Evolutionary conservation across 768 basidiomycete genomes (phyloP).

Genomic region (Psilocybe cyanescens): DNA sequence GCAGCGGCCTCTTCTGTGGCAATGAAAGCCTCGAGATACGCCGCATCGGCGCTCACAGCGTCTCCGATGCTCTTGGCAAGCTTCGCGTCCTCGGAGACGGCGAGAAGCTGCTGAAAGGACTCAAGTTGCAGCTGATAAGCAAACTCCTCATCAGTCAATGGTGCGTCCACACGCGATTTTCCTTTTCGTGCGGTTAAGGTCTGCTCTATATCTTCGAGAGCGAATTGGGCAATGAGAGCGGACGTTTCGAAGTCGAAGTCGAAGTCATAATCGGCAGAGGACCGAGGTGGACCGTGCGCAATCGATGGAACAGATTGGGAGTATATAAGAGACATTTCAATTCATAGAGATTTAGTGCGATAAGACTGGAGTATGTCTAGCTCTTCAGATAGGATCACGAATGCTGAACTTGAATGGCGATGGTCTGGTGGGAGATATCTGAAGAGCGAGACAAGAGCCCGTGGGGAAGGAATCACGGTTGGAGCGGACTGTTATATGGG

Average conservation of each 20-base stretch:
- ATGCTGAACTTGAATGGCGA: neutral
- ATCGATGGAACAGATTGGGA: neutral
- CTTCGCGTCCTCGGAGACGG: constrained; percentile 36
- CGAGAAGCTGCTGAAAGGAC: constrained; percentile 32
- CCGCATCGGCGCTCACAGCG: constrained; percentile 39
- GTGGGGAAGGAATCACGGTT: neutral
- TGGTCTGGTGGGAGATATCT: neutral
- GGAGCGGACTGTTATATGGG: neutral
- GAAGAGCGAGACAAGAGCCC: constrained; percentile 7
- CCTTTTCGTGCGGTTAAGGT: constrained; percentile 34
- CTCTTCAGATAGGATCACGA: constrained; percentile 6
- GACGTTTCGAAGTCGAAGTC: constrained; percentile 39
- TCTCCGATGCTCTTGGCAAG: constrained; percentile 46
- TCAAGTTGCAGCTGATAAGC: constrained; percentile 46
- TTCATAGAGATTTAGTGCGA: neutral
- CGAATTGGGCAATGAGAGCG: constrained; percentile 43
- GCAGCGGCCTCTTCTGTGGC: constrained; percentile 39
- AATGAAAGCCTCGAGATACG: constrained; percentile 31
- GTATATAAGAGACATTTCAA: neutral
- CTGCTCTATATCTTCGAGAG: constrained; percentile 43
- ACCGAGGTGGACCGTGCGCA: neutral
- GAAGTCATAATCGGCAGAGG: neutral
- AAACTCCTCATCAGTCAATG: constrained; percentile 45
- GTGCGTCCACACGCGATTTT: constrained; percentile 33
- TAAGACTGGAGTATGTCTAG: neutral